Percentiles rank a stretch among this genome's conserved stretches.
Evolutionary conservation across 139 green algal genomes (phyloP).

Genomic region (Nannochloris sp.): DNA sequence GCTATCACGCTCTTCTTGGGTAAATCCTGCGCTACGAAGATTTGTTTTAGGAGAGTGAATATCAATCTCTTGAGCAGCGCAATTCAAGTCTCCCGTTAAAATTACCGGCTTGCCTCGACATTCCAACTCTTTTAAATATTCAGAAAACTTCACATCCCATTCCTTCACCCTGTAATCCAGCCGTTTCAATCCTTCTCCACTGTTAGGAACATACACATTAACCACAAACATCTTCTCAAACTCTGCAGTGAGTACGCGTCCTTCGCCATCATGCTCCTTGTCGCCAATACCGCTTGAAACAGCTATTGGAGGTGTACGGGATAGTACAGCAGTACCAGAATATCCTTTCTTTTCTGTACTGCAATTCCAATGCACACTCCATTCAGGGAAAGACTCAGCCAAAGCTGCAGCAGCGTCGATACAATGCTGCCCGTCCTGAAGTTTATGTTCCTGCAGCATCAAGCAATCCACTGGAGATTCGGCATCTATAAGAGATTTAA

Average conservation of each 20-base stretch:
- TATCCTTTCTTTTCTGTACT: conserved; percentile 53
- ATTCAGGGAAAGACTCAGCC: conserved; percentile 25
- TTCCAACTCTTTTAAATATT: conserved; percentile 29
- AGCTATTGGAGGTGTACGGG: conserved; percentile 22
- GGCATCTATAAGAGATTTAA: conserved; percentile 38
- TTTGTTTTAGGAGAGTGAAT: conserved; percentile 72
- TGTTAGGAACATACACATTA: conserved; percentile 54
- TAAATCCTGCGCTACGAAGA: conserved; percentile 62
- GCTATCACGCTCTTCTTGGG: conserved; percentile 58
- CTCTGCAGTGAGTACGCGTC: conserved; percentile 38
- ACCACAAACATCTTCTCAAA: conserved; percentile 26
- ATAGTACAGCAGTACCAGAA: conserved; percentile 53
- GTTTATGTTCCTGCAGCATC: conserved; percentile 69
- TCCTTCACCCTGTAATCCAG: conserved; percentile 47
- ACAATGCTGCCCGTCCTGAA: conserved; percentile 43
- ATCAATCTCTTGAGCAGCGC: conserved; percentile 56
- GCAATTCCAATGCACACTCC: conserved; percentile 46
- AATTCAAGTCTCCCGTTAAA: conserved; percentile 45
- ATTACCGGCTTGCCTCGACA: conserved; percentile 55
- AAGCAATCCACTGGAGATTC: conserved; percentile 54
- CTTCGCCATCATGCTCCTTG: conserved; percentile 34
- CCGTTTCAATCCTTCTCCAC: conserved; percentile 43
- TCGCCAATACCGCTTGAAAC: conserved; percentile 9
- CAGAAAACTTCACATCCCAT: conserved; percentile 36
- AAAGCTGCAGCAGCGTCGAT: conserved; percentile 8